These are phyloP conservation scores for Xylogone sp. DNA, from an alignment of 2,329 filamentous ascomycete genomes.

Conservation along the genomic window DNA sequence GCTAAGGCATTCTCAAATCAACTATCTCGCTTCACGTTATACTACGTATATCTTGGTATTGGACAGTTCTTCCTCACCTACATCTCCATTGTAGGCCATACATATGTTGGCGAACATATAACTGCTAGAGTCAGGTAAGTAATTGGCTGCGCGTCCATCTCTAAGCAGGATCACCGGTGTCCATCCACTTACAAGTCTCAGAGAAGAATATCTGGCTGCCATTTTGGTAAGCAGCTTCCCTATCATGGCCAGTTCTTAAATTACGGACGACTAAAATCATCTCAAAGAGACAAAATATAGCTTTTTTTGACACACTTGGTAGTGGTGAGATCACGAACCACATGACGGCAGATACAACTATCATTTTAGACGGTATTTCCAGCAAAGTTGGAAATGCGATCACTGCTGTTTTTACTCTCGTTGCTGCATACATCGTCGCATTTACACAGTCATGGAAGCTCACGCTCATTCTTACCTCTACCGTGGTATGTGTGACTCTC, in stretches of 20 bases:
- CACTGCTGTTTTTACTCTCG: conserved; percentile 73
- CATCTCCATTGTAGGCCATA: conserved; percentile 81
- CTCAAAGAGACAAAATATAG: conserved; percentile 89
- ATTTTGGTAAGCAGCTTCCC: too few species aligned
- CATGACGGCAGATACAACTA: conserved; percentile 90
- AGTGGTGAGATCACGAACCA: conserved; percentile 91
- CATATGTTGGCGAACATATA: conserved; percentile 80
- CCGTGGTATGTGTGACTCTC: conserved; percentile 76
- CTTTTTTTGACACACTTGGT: conserved; percentile 88
- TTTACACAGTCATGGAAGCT: conserved; percentile 93
- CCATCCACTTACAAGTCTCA: too few species aligned
- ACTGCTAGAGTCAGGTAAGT: conserved; percentile 73
- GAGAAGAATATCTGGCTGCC: conserved; percentile 77
- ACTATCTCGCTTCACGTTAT: conserved; percentile 64
- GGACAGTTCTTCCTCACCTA: conserved; percentile 77
- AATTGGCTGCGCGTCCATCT: too few species aligned
- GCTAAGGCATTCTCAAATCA: conserved; percentile 55
- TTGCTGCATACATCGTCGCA: conserved; percentile 85
- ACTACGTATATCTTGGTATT: conserved; percentile 82
- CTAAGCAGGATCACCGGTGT: too few species aligned
- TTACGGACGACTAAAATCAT: too few species aligned
- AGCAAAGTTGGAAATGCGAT: conserved; percentile 82
- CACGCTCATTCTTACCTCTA: conserved; percentile 80
- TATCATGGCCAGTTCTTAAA: too few species aligned
- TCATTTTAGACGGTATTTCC: conserved; percentile 90